These are phyloP conservation scores for Musa itinerans DNA, from an alignment of 176 grass and related monocot genomes.

Conservation along the genomic window DNA sequence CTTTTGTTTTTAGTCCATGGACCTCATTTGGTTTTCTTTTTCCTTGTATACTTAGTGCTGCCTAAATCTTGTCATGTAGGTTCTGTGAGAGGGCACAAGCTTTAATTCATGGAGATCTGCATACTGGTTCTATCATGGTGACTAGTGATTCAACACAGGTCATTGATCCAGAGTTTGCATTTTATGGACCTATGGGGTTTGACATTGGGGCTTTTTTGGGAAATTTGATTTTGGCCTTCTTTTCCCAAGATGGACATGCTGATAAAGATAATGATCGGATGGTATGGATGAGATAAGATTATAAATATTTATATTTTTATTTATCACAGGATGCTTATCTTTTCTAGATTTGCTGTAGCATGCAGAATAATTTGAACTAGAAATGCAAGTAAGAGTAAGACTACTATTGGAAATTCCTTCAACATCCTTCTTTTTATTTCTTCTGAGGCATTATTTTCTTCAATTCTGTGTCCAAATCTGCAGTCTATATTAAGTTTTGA, in stretches of 20 bases:
- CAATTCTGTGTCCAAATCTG: too few relatives aligned
- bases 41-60: neutral
- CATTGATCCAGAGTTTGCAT: slow-evolving; percentile 88
- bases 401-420: too few relatives aligned
- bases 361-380: too few relatives aligned
- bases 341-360: slow-evolving; percentile 31
- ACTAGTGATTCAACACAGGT: slow-evolving; percentile 73
- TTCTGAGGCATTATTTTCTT: too few relatives aligned
- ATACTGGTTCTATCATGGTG: slow-evolving; percentile 91
- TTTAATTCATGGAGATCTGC: slow-evolving; percentile 94
- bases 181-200: slow-evolving; percentile 88
- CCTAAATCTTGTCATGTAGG: slow-evolving; percentile 28
- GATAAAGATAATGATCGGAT: slow-evolving; percentile 59
- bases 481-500: too few relatives aligned
- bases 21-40: neutral
- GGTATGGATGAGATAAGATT: slow-evolving; percentile 28
- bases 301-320: too few relatives aligned
- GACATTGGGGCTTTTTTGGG: slow-evolving; percentile 93
- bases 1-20: neutral
- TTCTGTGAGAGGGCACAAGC: slow-evolving; percentile 94
- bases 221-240: slow-evolving; percentile 85
- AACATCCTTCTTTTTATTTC: too few relatives aligned
- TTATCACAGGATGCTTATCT: too few relatives aligned
- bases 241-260: slow-evolving; percentile 86
- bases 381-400: too few relatives aligned